Conservation (phyloP, 441 rosid species). For the Kokia cookei region DNA sequence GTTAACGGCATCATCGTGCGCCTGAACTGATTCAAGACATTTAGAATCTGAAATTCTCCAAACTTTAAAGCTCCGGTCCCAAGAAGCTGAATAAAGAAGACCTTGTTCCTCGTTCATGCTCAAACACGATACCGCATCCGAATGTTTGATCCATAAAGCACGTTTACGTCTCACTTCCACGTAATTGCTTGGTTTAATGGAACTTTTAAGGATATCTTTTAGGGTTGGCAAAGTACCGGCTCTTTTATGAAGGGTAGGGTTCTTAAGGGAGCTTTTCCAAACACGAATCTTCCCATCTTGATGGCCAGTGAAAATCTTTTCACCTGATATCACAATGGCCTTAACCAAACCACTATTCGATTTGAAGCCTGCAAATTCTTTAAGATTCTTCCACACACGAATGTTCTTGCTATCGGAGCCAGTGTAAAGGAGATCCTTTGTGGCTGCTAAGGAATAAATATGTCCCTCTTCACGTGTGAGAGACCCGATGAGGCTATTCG, state of each 20-base stretch:
- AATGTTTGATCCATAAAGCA: slow-evolving; percentile 83
- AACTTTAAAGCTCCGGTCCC: slow-evolving; percentile 87
- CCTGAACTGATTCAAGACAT: slow-evolving; percentile 69
- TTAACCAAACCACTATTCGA: slow-evolving; percentile 89
- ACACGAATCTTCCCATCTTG: slow-evolving; percentile 91
- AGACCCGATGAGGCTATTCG: slow-evolving; percentile 68
- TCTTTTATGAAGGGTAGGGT: slow-evolving; percentile 53
- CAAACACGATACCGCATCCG: slow-evolving; percentile 83
- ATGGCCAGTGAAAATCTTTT: slow-evolving; percentile 83
- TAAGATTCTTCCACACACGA: slow-evolving; percentile 85
- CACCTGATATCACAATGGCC: slow-evolving; percentile 71
- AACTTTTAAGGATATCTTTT: slow-evolving; percentile 79
- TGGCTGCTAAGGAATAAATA: slow-evolving; percentile 83
- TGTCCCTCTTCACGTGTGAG: slow-evolving; percentile 87
- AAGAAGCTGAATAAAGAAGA: slow-evolving; percentile 79
- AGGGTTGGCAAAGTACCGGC: slow-evolving; percentile 78
- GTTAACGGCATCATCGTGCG: slow-evolving; percentile 88
- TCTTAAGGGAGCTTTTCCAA: slow-evolving; percentile 65
- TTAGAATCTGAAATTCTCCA: slow-evolving; percentile 86
- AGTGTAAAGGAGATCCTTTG: slow-evolving; percentile 73
- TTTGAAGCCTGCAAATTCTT: slow-evolving; percentile 76
- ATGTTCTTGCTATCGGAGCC: slow-evolving; percentile 95
- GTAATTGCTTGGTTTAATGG: slow-evolving; percentile 80
- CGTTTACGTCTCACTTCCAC: slow-evolving; percentile 68
- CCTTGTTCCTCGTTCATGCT: slow-evolving; percentile 63